A percentile compares a stretch with the other conserved stretches of the same genome.
Evolutionary conservation across 345 rosid species (phyloP).

Genomic region (Camelina hispida): DNA sequence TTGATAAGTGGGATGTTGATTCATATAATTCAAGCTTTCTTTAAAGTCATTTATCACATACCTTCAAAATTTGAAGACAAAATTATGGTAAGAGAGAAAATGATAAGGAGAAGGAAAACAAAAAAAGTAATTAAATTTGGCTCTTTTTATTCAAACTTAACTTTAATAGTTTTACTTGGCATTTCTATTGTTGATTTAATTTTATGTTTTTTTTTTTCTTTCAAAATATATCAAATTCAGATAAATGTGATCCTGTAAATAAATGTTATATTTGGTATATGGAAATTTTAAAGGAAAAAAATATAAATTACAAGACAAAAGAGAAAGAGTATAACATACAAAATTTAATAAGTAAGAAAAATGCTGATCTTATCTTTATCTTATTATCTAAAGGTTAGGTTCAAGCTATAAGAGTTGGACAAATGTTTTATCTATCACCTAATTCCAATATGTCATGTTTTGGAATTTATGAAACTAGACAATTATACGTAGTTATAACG

Average conservation of each 20-base stretch:
- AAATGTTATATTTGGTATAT: background rate
- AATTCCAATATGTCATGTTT: conserved; percentile 13
- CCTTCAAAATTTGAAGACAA: conserved; percentile 17
- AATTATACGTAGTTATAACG: background rate
- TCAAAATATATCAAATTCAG: background rate
- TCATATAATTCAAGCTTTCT: conserved; percentile 46
- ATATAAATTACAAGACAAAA: background rate
- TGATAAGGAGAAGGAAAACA: background rate
- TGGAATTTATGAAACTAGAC: conserved; percentile 23
- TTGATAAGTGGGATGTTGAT: conserved; percentile 50
- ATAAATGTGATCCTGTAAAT: background rate
- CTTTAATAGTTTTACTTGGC: conserved; percentile 19
- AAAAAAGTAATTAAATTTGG: background rate
- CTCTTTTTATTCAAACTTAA: background rate
- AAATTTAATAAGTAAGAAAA: background rate
- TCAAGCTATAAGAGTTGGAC: conserved; percentile 14
- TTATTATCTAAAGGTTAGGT: conserved; percentile 1
- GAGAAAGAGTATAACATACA: background rate
- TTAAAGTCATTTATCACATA: conserved; percentile 45
- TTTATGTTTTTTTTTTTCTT: background rate
- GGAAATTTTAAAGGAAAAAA: background rate
- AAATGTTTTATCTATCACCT: conserved; percentile 25
- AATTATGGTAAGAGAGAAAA: background rate
- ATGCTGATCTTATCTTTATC: conserved; percentile 11
- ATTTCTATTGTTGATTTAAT: background rate